A percentile compares a stretch with the other conserved stretches of the same genome.
Conservation (phyloP, 31 red algal genomes). For the Odonthalia washingtoniensis region DNA sequence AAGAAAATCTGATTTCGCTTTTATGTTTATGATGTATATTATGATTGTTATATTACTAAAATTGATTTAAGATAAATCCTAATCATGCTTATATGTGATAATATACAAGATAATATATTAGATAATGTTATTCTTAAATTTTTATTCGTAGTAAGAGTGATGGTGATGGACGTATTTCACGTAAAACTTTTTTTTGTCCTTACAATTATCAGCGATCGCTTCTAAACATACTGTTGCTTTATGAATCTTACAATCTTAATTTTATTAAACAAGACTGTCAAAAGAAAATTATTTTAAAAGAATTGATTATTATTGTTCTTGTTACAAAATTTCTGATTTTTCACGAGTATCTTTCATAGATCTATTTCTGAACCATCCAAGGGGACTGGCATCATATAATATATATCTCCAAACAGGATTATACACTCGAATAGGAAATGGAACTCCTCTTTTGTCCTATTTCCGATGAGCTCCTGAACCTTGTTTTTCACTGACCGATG, state of each 20-base stretch:
- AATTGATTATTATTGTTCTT: too few species aligned
- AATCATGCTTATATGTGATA: slow-evolving; percentile 81
- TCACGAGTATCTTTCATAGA: too few species aligned
- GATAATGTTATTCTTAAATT: slow-evolving; percentile 56
- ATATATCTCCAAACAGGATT: slow-evolving; percentile 55
- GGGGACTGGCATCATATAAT: slow-evolving; percentile 51
- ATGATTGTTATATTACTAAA: slow-evolving; percentile 73
- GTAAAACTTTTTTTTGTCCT: slow-evolving; percentile 45
- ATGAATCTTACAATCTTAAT: too few species aligned
- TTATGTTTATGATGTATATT: slow-evolving; percentile 93
- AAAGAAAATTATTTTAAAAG: too few species aligned
- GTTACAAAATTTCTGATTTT: too few species aligned
- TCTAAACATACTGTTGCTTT: slow-evolving; percentile 51
- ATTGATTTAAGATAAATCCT: slow-evolving; percentile 70
- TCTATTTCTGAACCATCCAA: slow-evolving; percentile 52
- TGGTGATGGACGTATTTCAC: slow-evolving; percentile 66
- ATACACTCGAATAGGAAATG: slow-evolving; percentile 64
- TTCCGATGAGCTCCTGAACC: slow-evolving; percentile 46
- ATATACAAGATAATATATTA: slow-evolving; percentile 64
- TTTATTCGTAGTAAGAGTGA: slow-evolving; percentile 70
- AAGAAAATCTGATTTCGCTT: slow-evolving; percentile 87
- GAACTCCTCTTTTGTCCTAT: slow-evolving; percentile 55
- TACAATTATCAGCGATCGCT: slow-evolving; percentile 59
- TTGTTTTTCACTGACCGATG: slow-evolving; percentile 61
- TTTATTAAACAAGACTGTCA: too few species aligned